phyloP scores from a whole-genome alignment of 2,329 filamentous ascomycete genomes.

The Ophiosphaerella korrae region DNA sequence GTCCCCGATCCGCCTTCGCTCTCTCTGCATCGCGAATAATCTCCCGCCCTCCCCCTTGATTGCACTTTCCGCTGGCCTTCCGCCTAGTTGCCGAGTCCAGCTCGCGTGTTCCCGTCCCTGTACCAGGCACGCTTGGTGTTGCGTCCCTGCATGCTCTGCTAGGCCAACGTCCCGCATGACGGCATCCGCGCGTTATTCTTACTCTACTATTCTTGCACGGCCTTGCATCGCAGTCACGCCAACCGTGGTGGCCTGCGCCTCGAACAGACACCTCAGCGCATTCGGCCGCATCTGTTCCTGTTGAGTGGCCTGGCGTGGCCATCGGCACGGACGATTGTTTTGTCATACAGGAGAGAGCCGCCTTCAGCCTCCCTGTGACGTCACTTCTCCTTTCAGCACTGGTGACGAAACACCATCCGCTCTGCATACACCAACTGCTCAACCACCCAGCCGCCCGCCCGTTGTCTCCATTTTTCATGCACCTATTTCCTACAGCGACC shows the following conservation, averaged over 20 bases:
- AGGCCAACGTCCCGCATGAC: constrained; percentile 5
- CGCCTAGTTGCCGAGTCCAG: constrained; percentile 4
- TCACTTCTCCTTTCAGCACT: neutral
- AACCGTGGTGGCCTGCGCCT: constrained; percentile 3
- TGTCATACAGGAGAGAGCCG: constrained; percentile 1
- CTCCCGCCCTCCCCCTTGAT: constrained; percentile 2
- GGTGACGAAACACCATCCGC: constrained; percentile 1
- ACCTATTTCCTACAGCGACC: constrained; percentile 18
- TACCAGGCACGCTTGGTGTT: neutral
- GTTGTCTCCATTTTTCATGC: constrained; percentile 30
- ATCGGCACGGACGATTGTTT: neutral
- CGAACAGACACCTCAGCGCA: neutral
- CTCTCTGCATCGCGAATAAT: constrained; percentile 1
- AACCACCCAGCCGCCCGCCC: constrained; percentile 7
- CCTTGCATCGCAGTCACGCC: constrained; percentile 4
- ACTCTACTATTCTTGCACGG: constrained; percentile 2
- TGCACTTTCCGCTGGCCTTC: constrained; percentile 10
- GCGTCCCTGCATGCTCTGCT: constrained; percentile 7
- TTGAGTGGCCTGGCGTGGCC: neutral
- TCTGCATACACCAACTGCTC: constrained; percentile 5
- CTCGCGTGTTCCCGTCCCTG: neutral
- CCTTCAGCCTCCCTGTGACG: neutral
- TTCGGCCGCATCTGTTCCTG: neutral
- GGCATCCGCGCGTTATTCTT: constrained; percentile 1
- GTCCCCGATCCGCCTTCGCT: constrained; percentile 4